Conservation (phyloP, 257 asterid species). For the Solanum habrochaites region DNA sequence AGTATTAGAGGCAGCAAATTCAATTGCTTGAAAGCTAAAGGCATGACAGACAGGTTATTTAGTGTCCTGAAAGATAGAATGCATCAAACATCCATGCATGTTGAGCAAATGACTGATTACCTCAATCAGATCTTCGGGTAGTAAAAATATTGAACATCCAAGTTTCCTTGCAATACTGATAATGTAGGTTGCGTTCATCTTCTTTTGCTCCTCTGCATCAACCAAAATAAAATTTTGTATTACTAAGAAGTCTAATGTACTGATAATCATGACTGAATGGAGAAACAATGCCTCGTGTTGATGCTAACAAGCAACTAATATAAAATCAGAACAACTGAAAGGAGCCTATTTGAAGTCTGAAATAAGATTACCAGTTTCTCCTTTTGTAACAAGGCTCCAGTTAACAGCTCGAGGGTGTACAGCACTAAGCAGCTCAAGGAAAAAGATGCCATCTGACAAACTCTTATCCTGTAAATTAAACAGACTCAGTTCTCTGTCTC, state of each 20-base stretch:
- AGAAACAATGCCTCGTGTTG: not conserved
- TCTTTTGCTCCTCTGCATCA: constrained; percentile 71
- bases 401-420: constrained; percentile 94
- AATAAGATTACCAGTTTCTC: constrained; percentile 46
- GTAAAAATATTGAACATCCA: constrained; percentile 92
- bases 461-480: constrained; percentile 62
- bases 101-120: constrained; percentile 16
- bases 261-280: not conserved
- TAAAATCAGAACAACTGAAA: not conserved
- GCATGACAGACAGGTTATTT: not conserved
- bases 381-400: constrained; percentile 97
- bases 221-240: not conserved
- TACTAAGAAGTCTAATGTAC: not conserved
- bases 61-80: not conserved
- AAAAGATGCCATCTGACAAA: constrained; percentile 75
- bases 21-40: not conserved
- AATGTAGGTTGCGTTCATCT: constrained; percentile 88
- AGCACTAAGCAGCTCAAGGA: constrained; percentile 91
- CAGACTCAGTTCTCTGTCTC: not conserved
- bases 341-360: not conserved
- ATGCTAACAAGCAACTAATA: not conserved
- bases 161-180: constrained; percentile 94
- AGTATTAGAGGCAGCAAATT: not conserved
- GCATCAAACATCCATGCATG: not conserved
- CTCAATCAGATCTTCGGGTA: constrained; percentile 91